These are phyloP conservation scores for Phaeotremella fagi DNA, from an alignment of 768 basidiomycete species.

Conservation along the genomic window DNA sequence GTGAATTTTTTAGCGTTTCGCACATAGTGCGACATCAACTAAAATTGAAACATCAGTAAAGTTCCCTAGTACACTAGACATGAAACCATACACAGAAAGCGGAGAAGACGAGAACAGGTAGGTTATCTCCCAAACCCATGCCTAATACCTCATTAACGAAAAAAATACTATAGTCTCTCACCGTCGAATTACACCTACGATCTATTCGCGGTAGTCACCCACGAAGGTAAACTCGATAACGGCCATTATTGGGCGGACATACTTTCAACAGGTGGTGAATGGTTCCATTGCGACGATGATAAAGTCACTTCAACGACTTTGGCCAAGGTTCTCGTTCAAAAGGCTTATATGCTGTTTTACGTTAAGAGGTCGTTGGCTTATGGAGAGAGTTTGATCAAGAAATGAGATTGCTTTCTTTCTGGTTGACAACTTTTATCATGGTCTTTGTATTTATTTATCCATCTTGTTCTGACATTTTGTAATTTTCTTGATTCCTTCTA, in stretches of 20 bases:
- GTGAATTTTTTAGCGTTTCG: slow-evolving; percentile 67
- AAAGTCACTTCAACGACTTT: slow-evolving; percentile 73
- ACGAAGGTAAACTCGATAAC: slow-evolving; percentile 89
- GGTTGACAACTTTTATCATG: too few species aligned
- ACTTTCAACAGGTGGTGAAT: slow-evolving; percentile 60
- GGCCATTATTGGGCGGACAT: slow-evolving; percentile 91
- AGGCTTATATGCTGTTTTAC: slow-evolving; percentile 93
- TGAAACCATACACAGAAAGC: slow-evolving; percentile 67
- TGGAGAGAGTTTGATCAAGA: slow-evolving; percentile 32
- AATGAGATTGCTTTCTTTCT: too few species aligned
- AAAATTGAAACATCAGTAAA: slow-evolving; percentile 81
- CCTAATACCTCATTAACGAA: background rate
- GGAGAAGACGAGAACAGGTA: background rate
- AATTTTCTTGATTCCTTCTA: too few species aligned
- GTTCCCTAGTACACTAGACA: slow-evolving; percentile 77
- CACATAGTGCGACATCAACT: slow-evolving; percentile 68
- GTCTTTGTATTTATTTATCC: too few species aligned
- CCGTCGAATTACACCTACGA: slow-evolving; percentile 79
- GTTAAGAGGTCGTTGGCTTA: slow-evolving; percentile 85
- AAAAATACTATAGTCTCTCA: slow-evolving; percentile 45
- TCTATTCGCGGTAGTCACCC: slow-evolving; percentile 86
- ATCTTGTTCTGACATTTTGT: too few species aligned
- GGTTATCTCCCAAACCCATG: background rate
- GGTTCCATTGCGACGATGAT: slow-evolving; percentile 93
- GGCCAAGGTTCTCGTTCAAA: slow-evolving; percentile 62